These are phyloP conservation scores for Hymenoscyphus infarciens DNA, from an alignment of 2,329 filamentous ascomycete genomes.

Conservation along the genomic window DNA sequence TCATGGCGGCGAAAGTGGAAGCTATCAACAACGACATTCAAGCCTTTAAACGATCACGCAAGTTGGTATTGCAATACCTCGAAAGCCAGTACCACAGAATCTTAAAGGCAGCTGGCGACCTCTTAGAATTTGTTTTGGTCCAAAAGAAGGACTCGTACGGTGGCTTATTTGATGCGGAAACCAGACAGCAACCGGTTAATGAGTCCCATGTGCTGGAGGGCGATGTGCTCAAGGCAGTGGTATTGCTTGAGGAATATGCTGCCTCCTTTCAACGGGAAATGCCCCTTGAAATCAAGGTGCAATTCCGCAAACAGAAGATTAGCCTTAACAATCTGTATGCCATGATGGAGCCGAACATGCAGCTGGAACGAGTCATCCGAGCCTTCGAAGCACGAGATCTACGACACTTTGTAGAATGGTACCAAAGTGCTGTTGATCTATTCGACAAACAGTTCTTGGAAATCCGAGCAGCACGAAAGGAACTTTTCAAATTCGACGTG, in stretches of 20 bases:
- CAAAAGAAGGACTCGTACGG: not conserved
- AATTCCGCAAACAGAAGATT: not conserved
- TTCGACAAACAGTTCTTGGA: conserved; percentile 1
- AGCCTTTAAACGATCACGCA: not conserved
- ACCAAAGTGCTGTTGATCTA: not conserved
- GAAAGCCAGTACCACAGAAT: conserved; percentile 4
- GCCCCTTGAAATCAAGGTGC: not conserved
- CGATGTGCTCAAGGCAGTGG: too few species aligned
- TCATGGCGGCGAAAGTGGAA: not conserved
- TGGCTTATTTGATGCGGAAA: not conserved
- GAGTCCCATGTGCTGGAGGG: not conserved
- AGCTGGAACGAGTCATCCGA: not conserved
- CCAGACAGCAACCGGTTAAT: not conserved
- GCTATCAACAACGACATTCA: not conserved
- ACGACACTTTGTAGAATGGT: not conserved
- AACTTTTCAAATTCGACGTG: conserved; percentile 1
- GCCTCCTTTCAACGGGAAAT: conserved; percentile 1
- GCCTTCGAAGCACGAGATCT: not conserved
- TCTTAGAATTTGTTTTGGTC: not conserved
- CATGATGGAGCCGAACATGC: not conserved
- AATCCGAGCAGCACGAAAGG: conserved; percentile 4
- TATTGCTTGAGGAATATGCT: conserved; percentile 8
- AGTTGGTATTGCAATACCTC: not conserved
- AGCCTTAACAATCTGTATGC: not conserved
- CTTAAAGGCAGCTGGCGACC: not conserved